Base-by-base conservation (phyloP, 345 rosid species). In the Corchorus capsularis region DNA sequence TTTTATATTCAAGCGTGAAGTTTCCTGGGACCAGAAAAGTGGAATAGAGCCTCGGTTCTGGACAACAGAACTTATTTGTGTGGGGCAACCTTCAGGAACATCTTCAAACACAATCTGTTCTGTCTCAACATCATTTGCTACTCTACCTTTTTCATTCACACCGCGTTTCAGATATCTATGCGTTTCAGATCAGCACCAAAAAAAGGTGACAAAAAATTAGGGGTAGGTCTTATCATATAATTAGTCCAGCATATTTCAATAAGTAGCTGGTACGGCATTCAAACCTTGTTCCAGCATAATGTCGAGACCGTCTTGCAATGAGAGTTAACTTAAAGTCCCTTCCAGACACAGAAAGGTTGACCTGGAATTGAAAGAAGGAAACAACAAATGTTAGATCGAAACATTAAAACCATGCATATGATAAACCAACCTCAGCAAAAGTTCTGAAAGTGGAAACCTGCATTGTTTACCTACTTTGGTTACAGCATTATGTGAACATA, bases 111-210 rank as follows among this genome's bases (percentile, higher is more conserved):
- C 87, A 72, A 96, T 92, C 77, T 96, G 99, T 69, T 96, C 99
- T 0, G 98, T 93, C 90, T 96, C 99, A n/a, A 96, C 99, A 86
- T 96, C 99, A 80, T 96, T 96, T 71, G 99, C 99, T 56, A 96
- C 99, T 83, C 94, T 85, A 69, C 99, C 99, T 84, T 89, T 93
- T 79, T 90, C 93, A 78, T 96, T 93, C 63, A 96, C 97, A 43
- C 99, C 99, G 22, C 98, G 97, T 79, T 91, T 93, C 79, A 92
- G 80, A 77, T 89, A 96, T 73, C 99, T 96, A 80, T 35, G 45
- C 45, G 45, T 19, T 10, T 79, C 35, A 32, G 76, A 27, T 8
- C 62, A 55, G 75, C 67, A 71, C 61, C 81, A 72, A 55, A 52
- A 64, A 55, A 55, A 54, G 54, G 63, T 22, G 17, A 20, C 12